phyloP scores from a whole-genome alignment of 306 rosid species.

The Ammopiptanthus mongolicus region DNA sequence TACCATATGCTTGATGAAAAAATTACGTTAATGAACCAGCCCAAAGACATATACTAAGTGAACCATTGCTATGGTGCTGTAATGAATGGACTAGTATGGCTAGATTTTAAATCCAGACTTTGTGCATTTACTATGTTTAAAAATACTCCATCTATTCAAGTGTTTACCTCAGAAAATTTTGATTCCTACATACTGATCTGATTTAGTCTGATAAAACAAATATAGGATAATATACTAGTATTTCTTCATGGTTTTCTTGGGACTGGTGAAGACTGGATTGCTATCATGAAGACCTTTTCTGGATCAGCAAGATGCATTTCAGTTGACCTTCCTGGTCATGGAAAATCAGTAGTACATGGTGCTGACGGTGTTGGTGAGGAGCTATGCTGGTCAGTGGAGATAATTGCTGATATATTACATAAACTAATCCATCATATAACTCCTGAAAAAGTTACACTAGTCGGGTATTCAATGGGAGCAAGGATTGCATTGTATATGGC shows the following conservation, averaged over 20 bases:
- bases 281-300: slow-evolving; percentile 75
- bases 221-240: slow-evolving; percentile 67
- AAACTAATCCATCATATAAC: slow-evolving; percentile 47
- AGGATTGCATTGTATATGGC: slow-evolving; percentile 86
- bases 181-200: slow-evolving; percentile 23
- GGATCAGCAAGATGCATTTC: slow-evolving; percentile 82
- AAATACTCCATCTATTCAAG: background rate
- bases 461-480: slow-evolving; percentile 96
- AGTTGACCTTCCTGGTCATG: slow-evolving; percentile 91
- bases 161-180: background rate
- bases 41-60: background rate
- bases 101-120: slow-evolving; percentile 7
- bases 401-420: slow-evolving; percentile 44
- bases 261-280: slow-evolving; percentile 82
- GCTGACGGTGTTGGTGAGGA: slow-evolving; percentile 21
- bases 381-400: slow-evolving; percentile 55
- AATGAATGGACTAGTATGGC: slow-evolving; percentile 4
- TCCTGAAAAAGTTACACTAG: slow-evolving; percentile 60
- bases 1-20: background rate
- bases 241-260: slow-evolving; percentile 99
- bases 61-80: background rate
- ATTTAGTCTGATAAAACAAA: slow-evolving; percentile 28
- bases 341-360: slow-evolving; percentile 50
- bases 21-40: background rate
- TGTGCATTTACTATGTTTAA: background rate